Conservation (phyloP, 441 rosid genomes). For the Syzygium malaccense region DNA sequence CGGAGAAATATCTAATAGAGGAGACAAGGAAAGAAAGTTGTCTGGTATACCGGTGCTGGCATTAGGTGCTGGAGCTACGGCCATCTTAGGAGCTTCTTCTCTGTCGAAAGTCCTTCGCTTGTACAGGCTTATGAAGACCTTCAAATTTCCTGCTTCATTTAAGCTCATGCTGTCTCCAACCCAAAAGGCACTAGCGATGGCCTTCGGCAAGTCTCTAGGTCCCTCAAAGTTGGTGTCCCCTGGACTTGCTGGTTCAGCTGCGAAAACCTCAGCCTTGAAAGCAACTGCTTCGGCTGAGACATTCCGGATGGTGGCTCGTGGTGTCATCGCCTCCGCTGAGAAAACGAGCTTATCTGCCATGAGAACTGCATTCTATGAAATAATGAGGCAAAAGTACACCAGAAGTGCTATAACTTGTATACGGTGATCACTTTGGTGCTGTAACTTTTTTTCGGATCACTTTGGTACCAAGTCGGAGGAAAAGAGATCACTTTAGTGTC, state of each 20-base stretch:
- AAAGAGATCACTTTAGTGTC: too few species aligned
- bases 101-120: constrained; percentile 57
- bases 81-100: constrained; percentile 70
- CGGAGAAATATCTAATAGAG: constrained; percentile 26
- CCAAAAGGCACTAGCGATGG: constrained; percentile 51
- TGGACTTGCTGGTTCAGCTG: constrained; percentile 61
- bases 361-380: constrained; percentile 85
- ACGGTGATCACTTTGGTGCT: too few species aligned
- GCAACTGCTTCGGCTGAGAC: constrained; percentile 77
- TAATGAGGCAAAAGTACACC: too few species aligned
- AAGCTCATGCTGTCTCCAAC: constrained; percentile 58
- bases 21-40: constrained; percentile 28
- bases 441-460: too few species aligned
- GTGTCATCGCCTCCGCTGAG: constrained; percentile 70
- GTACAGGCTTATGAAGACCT: constrained; percentile 64
- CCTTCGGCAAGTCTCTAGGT: constrained; percentile 49
- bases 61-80: constrained; percentile 88
- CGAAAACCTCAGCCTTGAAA: constrained; percentile 51
- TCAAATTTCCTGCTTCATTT: constrained; percentile 47
- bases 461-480: too few species aligned
- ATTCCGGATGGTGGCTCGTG: constrained; percentile 54
- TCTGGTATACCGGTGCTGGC: constrained; percentile 59
- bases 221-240: constrained; percentile 57
- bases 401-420: too few species aligned
- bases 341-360: constrained; percentile 84